These are phyloP conservation scores for Sugiyamaella pinicola DNA, from an alignment of 1,139 yeast genomes.

Conservation along the genomic window DNA sequence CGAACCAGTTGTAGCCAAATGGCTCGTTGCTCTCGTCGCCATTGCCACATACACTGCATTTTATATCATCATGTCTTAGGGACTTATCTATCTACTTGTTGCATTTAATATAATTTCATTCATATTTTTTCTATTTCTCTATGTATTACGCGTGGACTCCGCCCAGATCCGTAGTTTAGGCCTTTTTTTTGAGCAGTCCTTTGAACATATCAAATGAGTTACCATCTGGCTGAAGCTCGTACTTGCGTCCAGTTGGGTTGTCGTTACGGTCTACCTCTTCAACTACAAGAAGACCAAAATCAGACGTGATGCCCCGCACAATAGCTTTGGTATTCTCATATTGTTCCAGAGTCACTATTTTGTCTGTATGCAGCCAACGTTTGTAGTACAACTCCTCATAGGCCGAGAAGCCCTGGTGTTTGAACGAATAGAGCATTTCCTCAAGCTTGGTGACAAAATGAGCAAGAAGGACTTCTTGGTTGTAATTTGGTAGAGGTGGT, in stretches of 20 bases:
- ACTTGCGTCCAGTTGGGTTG: slow-evolving; percentile 52
- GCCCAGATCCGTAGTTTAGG: slow-evolving; percentile 9
- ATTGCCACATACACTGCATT: slow-evolving; percentile 24
- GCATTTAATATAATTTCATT: slow-evolving; percentile 4
- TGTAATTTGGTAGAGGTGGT: slow-evolving; percentile 49
- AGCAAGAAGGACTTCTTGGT: slow-evolving; percentile 70
- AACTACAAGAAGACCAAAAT: slow-evolving; percentile 80
- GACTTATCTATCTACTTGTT: slow-evolving; percentile 14
- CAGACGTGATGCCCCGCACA: slow-evolving; percentile 78
- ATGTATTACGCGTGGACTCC: no score
- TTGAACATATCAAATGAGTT: slow-evolving; percentile 94
- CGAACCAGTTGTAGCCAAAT: slow-evolving; percentile 29
- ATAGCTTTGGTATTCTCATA: slow-evolving; percentile 58
- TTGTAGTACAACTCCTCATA: slow-evolving; percentile 74
- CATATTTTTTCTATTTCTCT: not conserved
- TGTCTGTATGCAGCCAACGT: slow-evolving; percentile 83
- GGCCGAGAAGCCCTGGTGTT: slow-evolving; percentile 64
- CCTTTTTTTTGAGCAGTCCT: slow-evolving; percentile 74
- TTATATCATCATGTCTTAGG: slow-evolving; percentile 20
- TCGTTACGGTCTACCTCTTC: slow-evolving; percentile 57
- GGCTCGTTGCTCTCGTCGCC: slow-evolving; percentile 28
- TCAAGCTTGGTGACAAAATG: slow-evolving; percentile 67
- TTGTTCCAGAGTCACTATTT: slow-evolving; percentile 54
- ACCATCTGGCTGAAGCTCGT: slow-evolving; percentile 92
- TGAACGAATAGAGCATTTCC: slow-evolving; percentile 59